Conservation (phyloP, 345 rosid species). For the Heritiera fomes region DNA sequence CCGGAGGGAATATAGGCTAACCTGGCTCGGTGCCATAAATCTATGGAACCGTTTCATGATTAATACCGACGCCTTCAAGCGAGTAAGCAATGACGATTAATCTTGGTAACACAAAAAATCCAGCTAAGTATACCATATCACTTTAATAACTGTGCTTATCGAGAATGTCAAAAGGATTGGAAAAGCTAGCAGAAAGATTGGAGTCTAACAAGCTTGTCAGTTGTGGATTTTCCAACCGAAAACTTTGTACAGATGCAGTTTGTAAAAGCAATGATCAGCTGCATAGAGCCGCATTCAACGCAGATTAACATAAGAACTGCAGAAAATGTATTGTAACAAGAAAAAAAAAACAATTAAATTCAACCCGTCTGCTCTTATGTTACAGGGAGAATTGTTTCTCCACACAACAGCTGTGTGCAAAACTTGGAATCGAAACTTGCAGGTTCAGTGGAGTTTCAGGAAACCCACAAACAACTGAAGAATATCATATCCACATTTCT, state of each 20-base stretch:
- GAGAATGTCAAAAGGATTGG: not conserved
- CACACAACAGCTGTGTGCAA: not conserved
- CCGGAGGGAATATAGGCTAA: slow-evolving; percentile 24
- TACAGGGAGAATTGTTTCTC: not conserved
- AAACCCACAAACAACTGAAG: not conserved
- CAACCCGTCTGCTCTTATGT: not conserved
- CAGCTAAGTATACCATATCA: not conserved
- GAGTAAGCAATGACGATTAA: not conserved
- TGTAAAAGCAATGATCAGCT: not conserved
- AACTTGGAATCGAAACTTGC: not conserved
- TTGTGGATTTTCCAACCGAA: not conserved
- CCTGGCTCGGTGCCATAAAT: slow-evolving; percentile 27
- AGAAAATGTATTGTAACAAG: not conserved
- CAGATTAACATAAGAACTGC: not conserved
- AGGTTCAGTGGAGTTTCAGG: not conserved
- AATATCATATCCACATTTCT: not conserved
- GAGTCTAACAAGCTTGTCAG: not conserved
- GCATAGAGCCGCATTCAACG: not conserved
- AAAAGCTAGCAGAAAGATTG: not conserved
- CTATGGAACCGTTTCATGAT: slow-evolving; percentile 12
- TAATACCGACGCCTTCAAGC: not conserved
- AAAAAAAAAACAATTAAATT: too few species aligned
- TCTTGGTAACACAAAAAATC: not conserved
- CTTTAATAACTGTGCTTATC: slow-evolving; percentile 8
- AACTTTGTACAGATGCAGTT: too few species aligned